Conservation (phyloP, 2,329 filamentous ascomycete genomes). For the Rhynchosporium secalis region DNA sequence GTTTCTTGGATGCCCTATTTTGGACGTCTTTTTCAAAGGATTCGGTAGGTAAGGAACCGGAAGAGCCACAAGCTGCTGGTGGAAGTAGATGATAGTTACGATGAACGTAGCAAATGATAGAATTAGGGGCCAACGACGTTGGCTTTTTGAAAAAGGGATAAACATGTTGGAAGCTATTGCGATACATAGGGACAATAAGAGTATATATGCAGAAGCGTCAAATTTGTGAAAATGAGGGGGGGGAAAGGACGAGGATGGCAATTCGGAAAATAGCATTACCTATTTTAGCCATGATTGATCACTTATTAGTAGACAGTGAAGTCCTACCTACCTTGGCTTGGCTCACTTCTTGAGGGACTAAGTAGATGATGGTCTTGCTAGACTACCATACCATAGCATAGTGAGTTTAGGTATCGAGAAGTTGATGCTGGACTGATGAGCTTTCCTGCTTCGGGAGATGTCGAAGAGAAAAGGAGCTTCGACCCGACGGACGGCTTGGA, state of each 20-base stretch:
- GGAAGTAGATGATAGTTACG: slow-evolving; percentile 3
- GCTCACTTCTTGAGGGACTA: too few species aligned
- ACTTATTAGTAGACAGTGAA: too few species aligned
- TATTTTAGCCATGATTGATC: too few species aligned
- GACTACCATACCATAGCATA: too few species aligned
- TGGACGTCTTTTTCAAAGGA: not conserved
- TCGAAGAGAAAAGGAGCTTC: too few species aligned
- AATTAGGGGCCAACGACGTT: slow-evolving; percentile 5
- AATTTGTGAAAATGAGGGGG: not conserved
- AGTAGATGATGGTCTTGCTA: too few species aligned
- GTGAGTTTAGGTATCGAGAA: too few species aligned
- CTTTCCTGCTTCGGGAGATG: too few species aligned
- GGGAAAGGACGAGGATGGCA: not conserved
- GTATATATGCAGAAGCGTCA: slow-evolving; percentile 1
- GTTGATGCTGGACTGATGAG: too few species aligned
- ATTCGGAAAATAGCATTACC: not conserved
- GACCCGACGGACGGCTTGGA: too few species aligned
- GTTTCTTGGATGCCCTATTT: slow-evolving; percentile 6
- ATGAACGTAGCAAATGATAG: not conserved
- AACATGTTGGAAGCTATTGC: slow-evolving; percentile 7
- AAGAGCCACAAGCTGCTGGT: not conserved
- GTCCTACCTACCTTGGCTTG: too few species aligned
- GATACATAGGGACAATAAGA: not conserved
- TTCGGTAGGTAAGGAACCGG: slow-evolving; percentile 1
- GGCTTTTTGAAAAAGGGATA: not conserved